Evolutionary conservation across 2,329 filamentous ascomycete species (phyloP), one percentile per base, ranked within the genome.

Genomic region (Apiospora koreana): DNA sequence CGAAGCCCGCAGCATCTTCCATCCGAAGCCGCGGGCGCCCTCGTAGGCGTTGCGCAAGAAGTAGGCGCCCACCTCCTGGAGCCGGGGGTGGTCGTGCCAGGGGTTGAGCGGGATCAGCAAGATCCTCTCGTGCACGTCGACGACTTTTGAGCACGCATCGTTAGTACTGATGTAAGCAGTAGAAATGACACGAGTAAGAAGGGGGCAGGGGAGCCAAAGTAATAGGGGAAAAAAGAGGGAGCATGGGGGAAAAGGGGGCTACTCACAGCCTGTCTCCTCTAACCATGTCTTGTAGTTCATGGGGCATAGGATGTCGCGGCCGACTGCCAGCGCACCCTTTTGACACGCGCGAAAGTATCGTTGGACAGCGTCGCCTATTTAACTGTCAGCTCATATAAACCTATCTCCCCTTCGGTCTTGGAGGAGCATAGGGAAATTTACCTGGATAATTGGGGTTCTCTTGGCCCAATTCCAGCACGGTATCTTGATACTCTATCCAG

Each of bases 401-500:
- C 1, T 4, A 38, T n/a, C 1, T 38, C 58, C 16, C 18, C 7
- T 16, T 64, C 4, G 3, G 6, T 46, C 42, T 46, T 14, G 3
- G 3, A 4, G 12, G 2, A 46, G 43, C 18, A n/a, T n/a, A n/a
- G n/a, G 7, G 43, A 21, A 6, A n/a, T 18, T n/a, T 62, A 46
- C 69, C 69, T 58, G 35, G 23, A 38, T 42, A 54, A 4, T 31
- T 42, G 18, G 43, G 43, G 21, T 46, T 46, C 43, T 46, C 18
- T 18, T 46, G 43, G 5, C 43, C 43, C 43, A n/a, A 3, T 5
- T 46, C 43, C 3, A 46, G 43, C 6, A 46, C 43, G 6, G 38
- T 35, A 16, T 70, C 69, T 7, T 46, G 50, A 7, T 70, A 70
- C 54, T 70, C 69, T 7, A 68, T 42, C 69, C 67, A 68, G 9